Evolutionary conservation across 768 basidiomycete genomes (phyloP).

Genomic region (Naematelia aurantialba): DNA sequence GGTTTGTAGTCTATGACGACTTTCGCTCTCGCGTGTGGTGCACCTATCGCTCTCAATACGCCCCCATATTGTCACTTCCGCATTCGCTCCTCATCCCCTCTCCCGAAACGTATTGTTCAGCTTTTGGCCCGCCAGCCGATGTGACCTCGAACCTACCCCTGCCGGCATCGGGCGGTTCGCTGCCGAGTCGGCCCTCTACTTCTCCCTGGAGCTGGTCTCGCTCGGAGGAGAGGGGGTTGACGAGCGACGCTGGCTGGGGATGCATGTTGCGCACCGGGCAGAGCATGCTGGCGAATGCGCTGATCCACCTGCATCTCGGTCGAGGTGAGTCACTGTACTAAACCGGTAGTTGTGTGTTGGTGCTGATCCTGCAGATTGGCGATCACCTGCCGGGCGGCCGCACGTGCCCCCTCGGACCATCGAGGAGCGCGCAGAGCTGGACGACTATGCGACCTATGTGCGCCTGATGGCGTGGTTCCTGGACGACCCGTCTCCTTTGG

Average conservation of each 20-base stretch:
- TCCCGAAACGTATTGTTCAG: constrained; percentile 37
- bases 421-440: constrained; percentile 13
- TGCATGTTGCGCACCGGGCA: constrained; percentile 89
- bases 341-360: neutral
- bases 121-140: constrained; percentile 28
- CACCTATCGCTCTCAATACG: constrained; percentile 84
- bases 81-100: constrained; percentile 35
- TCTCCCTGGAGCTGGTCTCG: constrained; percentile 38
- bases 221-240: constrained; percentile 71
- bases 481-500: constrained; percentile 75
- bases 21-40: constrained; percentile 86
- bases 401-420: constrained; percentile 51
- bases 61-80: constrained; percentile 60
- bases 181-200: constrained; percentile 21
- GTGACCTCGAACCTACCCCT: constrained; percentile 2
- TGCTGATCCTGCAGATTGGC: constrained; percentile 81
- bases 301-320: constrained; percentile 72
- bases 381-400: constrained; percentile 64
- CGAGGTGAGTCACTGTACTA: constrained; percentile 57
- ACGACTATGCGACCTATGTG: constrained; percentile 77
- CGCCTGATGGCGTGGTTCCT: constrained; percentile 92
- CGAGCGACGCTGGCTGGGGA: constrained; percentile 82
- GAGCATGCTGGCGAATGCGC: constrained; percentile 71
- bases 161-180: neutral
- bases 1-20: constrained; percentile 70